phyloP scores from a whole-genome alignment of 495 filamentous ascomycete genomes.

The Opeltia flavorubescens region DNA sequence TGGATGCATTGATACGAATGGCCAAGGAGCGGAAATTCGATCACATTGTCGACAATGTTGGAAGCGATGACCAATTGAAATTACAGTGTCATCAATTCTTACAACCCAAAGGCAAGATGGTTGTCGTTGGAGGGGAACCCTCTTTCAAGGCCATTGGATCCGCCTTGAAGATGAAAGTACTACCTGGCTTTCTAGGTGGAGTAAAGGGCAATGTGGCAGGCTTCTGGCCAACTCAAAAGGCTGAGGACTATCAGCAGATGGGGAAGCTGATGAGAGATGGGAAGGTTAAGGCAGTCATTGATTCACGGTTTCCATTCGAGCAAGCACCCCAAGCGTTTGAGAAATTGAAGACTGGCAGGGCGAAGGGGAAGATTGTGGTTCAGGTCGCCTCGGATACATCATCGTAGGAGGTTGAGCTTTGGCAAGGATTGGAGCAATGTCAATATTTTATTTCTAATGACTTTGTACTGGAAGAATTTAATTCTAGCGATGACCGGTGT shows the following conservation, averaged over 20 bases:
- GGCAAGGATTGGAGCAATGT: too few relatives aligned
- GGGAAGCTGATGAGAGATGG: conserved; percentile 46
- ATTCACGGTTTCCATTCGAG: conserved; percentile 45
- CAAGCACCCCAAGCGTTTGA: conserved; percentile 50
- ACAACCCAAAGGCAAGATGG: conserved; percentile 26
- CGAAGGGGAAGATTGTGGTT: conserved; percentile 59
- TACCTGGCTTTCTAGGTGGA: conserved; percentile 49
- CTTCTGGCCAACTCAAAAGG: conserved; percentile 24
- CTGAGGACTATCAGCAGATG: conserved; percentile 38
- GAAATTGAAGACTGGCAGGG: conserved; percentile 43
- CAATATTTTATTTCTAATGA: too few relatives aligned
- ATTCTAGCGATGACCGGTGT: too few relatives aligned
- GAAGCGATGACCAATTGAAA: conserved; percentile 27
- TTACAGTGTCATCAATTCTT: conserved; percentile 32
- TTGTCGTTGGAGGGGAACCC: conserved; percentile 29
- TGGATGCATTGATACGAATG: conserved; percentile 23
- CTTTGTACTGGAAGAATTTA: too few relatives aligned
- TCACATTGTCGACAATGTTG: conserved; percentile 41
- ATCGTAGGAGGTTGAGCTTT: too few relatives aligned
- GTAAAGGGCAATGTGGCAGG: conserved; percentile 32
- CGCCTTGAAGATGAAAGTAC: conserved; percentile 19
- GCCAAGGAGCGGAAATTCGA: conserved; percentile 29
- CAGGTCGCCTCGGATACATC: conserved; percentile 24
- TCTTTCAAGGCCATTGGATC: not conserved
- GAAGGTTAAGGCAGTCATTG: conserved; percentile 45